These are phyloP conservation scores for Wickerhamiella occidentalis DNA, from an alignment of 805 yeast species.

Conservation along the genomic window DNA sequence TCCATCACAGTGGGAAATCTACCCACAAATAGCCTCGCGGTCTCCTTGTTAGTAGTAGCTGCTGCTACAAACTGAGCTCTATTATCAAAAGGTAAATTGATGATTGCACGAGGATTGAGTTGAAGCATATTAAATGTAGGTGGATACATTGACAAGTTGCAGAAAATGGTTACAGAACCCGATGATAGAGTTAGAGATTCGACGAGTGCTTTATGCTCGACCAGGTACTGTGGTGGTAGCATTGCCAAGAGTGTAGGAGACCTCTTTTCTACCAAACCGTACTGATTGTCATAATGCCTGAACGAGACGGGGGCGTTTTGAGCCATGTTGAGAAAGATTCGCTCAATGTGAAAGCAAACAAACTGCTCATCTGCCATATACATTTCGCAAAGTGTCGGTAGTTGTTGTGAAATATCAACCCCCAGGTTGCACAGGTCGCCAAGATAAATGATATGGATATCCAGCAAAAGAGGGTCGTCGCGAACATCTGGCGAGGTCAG, in stretches of 20 bases:
- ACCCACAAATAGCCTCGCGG: constrained; percentile 14
- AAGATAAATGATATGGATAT: constrained; percentile 3
- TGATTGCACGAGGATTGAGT: constrained; percentile 10
- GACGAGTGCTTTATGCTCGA: constrained; percentile 13
- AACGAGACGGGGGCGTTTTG: constrained; percentile 11
- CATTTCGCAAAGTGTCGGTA: not conserved
- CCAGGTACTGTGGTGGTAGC: constrained; percentile 18
- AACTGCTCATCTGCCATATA: constrained; percentile 6
- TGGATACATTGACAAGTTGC: constrained; percentile 15
- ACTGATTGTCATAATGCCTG: constrained; percentile 15
- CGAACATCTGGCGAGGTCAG: constrained; percentile 3
- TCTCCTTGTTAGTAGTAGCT: constrained; percentile 16
- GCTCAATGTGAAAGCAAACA: constrained; percentile 12
- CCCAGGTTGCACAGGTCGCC: constrained; percentile 1
- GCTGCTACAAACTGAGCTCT: constrained; percentile 16
- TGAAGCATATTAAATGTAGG: constrained; percentile 14
- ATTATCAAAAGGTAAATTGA: constrained; percentile 11
- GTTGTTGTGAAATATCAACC: not conserved
- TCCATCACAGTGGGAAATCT: constrained; percentile 13
- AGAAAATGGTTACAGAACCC: constrained; percentile 14
- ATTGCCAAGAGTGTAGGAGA: constrained; percentile 16
- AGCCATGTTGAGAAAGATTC: constrained; percentile 11
- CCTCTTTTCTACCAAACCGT: constrained; percentile 9
- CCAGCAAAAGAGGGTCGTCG: constrained; percentile 2
- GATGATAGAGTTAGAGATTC: constrained; percentile 12